A percentile compares a stretch with the other conserved stretches of the same genome.
These are phyloP conservation scores for Pyrus communis DNA, from an alignment of 306 rosid genomes.

Conservation along the genomic window DNA sequence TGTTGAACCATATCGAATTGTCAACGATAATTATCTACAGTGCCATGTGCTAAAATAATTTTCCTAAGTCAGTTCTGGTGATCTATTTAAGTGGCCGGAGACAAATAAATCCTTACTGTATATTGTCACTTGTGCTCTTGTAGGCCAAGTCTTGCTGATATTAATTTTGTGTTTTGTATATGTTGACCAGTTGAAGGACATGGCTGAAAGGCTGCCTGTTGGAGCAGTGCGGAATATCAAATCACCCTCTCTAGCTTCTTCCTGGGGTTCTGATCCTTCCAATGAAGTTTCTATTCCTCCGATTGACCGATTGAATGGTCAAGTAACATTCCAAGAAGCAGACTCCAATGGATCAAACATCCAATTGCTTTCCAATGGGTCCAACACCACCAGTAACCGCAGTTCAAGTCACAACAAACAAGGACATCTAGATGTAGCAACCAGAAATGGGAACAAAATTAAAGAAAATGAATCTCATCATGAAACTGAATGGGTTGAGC, in stretches of 20 bases:
- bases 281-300: constrained; percentile 52
- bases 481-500: constrained; percentile 96
- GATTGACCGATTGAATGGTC: constrained; percentile 54
- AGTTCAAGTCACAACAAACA: constrained; percentile 55
- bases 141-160: not conserved
- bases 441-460: constrained; percentile 70
- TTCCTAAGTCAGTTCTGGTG: not conserved
- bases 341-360: constrained; percentile 61
- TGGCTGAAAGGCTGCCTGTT: constrained; percentile 97
- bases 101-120: not conserved
- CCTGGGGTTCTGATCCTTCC: constrained; percentile 56
- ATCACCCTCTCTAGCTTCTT: constrained; percentile 68
- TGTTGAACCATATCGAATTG: not conserved
- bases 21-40: not conserved
- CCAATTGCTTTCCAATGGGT: constrained; percentile 65
- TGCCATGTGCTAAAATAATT: not conserved
- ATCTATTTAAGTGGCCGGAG: not conserved
- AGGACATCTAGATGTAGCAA: constrained; percentile 52
- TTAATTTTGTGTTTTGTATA: not conserved
- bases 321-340: constrained; percentile 48
- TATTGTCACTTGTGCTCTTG: not conserved
- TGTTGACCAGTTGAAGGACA: constrained; percentile 70
- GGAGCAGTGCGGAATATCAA: constrained; percentile 72
- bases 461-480: constrained; percentile 68
- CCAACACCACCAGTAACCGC: constrained; percentile 46